Conservation (phyloP, 2,329 filamentous ascomycete genomes). For the Teratosphaeria destructans region DNA sequence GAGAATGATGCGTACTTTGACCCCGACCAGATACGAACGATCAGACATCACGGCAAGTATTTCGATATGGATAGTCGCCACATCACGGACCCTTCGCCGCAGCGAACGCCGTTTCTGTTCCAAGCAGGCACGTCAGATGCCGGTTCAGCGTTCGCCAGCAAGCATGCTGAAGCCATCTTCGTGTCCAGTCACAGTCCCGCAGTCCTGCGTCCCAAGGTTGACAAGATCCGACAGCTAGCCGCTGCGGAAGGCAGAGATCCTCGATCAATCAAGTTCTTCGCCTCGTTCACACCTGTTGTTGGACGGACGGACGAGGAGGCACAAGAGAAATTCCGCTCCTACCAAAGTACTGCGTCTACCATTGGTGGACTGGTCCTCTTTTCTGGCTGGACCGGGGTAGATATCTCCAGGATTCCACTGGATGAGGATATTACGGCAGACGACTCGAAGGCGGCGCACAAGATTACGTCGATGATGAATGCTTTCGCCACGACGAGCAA, state of each 20-base stretch:
- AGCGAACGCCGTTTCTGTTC: slow-evolving; percentile 46
- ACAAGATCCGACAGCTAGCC: slow-evolving; percentile 44
- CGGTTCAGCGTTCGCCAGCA: slow-evolving; percentile 56
- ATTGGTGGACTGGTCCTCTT: slow-evolving; percentile 62
- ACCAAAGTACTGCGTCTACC: slow-evolving; percentile 49
- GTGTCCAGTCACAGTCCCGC: slow-evolving; percentile 44
- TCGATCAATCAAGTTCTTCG: slow-evolving; percentile 55
- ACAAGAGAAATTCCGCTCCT: slow-evolving; percentile 51
- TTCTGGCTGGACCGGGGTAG: slow-evolving; percentile 64
- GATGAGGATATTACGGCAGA: slow-evolving; percentile 52
- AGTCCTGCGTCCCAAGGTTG: slow-evolving; percentile 41
- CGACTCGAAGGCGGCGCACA: slow-evolving; percentile 46
- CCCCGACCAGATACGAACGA: slow-evolving; percentile 48
- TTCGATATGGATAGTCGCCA: slow-evolving; percentile 36
- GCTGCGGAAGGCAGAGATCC: slow-evolving; percentile 47
- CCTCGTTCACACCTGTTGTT: slow-evolving; percentile 55
- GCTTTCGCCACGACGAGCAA: not conserved
- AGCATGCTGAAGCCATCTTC: slow-evolving; percentile 58
- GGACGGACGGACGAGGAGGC: slow-evolving; percentile 58
- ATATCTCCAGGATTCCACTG: slow-evolving; percentile 49
- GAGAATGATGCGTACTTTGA: slow-evolving; percentile 48
- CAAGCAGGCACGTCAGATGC: slow-evolving; percentile 60
- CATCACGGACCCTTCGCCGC: slow-evolving; percentile 32
- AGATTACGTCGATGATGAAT: slow-evolving; percentile 35
- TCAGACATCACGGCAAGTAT: slow-evolving; percentile 51